Evolutionary conservation across 345 rosid genomes (phyloP).

Genomic region (Eucalyptus camaldulensis): DNA sequence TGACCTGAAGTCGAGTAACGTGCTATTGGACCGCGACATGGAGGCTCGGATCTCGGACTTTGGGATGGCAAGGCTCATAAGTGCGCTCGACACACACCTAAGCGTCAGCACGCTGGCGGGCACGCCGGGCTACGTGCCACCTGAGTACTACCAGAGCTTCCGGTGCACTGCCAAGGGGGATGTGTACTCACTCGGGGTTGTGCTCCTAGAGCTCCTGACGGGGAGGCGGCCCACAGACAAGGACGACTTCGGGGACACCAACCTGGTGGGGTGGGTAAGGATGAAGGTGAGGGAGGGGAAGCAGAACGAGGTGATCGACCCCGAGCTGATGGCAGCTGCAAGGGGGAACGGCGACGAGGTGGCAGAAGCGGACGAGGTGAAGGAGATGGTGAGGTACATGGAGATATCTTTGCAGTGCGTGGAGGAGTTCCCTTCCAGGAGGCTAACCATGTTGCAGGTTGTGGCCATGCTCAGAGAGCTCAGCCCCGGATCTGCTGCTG

Average conservation of each 20-base stretch:
- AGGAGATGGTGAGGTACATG: conserved; percentile 78
- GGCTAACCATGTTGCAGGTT: conserved; percentile 88
- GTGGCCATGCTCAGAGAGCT: conserved; percentile 80
- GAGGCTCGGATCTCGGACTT: conserved; percentile 94
- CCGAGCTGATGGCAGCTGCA: conserved; percentile 37
- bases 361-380: conserved; percentile 43
- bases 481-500: conserved; percentile 25
- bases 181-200: conserved; percentile 87
- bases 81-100: conserved; percentile 90
- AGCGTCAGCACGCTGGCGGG: conserved; percentile 96
- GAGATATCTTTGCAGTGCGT: conserved; percentile 79
- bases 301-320: conserved; percentile 89
- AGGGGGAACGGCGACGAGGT: conserved; percentile 28
- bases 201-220: conserved; percentile 72
- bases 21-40: conserved; percentile 80
- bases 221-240: conserved; percentile 93
- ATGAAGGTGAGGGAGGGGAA: conserved; percentile 77
- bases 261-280: conserved; percentile 94
- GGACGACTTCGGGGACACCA: conserved; percentile 98
- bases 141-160: conserved; percentile 94
- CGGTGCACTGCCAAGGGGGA: conserved; percentile 94
- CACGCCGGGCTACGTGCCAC: conserved; percentile 95
- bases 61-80: conserved; percentile 95
- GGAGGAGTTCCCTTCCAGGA: conserved; percentile 75
- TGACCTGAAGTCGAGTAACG: conserved; percentile 96